Evolutionary conservation across 2,329 filamentous ascomycete genomes (phyloP).

Genomic region (Phialophora tarda): DNA sequence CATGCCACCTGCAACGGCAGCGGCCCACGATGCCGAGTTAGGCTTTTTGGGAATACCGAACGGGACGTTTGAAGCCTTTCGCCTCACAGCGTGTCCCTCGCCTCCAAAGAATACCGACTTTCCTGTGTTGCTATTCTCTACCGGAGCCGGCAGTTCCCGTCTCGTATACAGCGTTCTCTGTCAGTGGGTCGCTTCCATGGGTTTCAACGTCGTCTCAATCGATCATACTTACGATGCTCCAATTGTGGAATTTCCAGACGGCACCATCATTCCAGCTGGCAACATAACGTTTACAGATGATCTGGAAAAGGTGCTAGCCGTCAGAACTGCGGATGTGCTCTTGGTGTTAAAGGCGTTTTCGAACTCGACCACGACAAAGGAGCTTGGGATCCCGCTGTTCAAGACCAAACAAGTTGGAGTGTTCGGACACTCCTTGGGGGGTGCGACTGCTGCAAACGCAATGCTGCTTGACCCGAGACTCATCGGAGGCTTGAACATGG

Average conservation of each 20-base stretch:
- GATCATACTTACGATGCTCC: conserved; percentile 39
- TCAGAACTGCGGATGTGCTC: conserved; percentile 29
- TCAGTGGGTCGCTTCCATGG: conserved; percentile 44
- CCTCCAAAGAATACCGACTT: conserved; percentile 27
- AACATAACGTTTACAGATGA: conserved; percentile 27
- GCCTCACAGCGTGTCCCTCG: conserved; percentile 18
- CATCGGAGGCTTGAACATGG: conserved; percentile 45
- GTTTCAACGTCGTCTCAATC: conserved; percentile 44
- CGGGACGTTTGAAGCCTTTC: conserved; percentile 41
- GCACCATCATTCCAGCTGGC: conserved; percentile 18
- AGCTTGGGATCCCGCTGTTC: conserved; percentile 17
- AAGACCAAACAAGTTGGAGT: conserved; percentile 30
- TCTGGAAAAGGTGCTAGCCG: conserved; percentile 8
- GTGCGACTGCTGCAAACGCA: conserved; percentile 42
- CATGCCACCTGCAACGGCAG: conserved; percentile 43
- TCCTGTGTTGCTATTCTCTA: conserved; percentile 46
- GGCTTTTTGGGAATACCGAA: conserved; percentile 38
- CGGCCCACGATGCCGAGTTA: conserved; percentile 36
- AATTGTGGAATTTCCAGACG: conserved; percentile 39
- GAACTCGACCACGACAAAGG: conserved; percentile 11
- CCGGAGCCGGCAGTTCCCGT: conserved; percentile 41
- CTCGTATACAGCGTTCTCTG: conserved; percentile 44
- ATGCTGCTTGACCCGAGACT: conserved; percentile 40
- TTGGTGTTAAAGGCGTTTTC: conserved; percentile 27
- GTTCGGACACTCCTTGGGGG: conserved; percentile 48